These are phyloP conservation scores for Talaromyces thailandensis DNA, from an alignment of 495 filamentous ascomycete species.

Conservation along the genomic window DNA sequence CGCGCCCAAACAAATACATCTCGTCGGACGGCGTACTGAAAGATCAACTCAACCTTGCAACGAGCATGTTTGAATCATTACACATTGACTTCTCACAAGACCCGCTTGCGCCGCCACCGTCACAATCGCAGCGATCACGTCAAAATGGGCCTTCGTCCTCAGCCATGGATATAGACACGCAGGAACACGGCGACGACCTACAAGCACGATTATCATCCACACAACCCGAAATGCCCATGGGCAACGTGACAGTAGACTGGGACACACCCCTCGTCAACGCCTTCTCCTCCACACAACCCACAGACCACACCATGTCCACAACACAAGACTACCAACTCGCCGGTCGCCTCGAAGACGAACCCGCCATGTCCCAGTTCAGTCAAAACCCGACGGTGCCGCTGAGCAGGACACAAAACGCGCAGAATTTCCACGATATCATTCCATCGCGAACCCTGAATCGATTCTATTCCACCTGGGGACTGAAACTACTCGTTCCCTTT, in stretches of 20 bases:
- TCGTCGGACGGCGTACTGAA: slow-evolving; percentile 62
- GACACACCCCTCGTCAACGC: slow-evolving; percentile 44
- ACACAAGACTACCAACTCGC: slow-evolving; percentile 30
- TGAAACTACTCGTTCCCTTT: slow-evolving; percentile 69
- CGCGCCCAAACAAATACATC: slow-evolving; percentile 69
- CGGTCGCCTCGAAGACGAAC: slow-evolving; percentile 72
- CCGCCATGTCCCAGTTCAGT: slow-evolving; percentile 87
- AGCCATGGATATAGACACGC: slow-evolving; percentile 46
- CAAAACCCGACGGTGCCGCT: slow-evolving; percentile 70
- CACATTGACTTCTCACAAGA: slow-evolving; percentile 78
- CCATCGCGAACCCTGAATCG: slow-evolving; percentile 76
- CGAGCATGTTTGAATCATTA: slow-evolving; percentile 87
- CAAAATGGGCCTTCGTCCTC: slow-evolving; percentile 14
- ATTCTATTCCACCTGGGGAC: slow-evolving; percentile 78
- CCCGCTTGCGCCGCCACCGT: slow-evolving; percentile 36
- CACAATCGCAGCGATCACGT: slow-evolving; percentile 22
- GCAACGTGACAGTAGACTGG: slow-evolving; percentile 70
- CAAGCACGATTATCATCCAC: slow-evolving; percentile 54
- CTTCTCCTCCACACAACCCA: slow-evolving; percentile 45
- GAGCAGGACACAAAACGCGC: slow-evolving; percentile 76
- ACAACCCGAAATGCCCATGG: slow-evolving; percentile 67
- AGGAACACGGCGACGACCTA: slow-evolving; percentile 23
- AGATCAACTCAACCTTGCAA: slow-evolving; percentile 76
- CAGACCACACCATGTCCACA: slow-evolving; percentile 16
- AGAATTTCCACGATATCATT: slow-evolving; percentile 78